These are phyloP conservation scores for Diaporthe sp. DNA, from an alignment of 2,329 filamentous ascomycete genomes.

Conservation along the genomic window DNA sequence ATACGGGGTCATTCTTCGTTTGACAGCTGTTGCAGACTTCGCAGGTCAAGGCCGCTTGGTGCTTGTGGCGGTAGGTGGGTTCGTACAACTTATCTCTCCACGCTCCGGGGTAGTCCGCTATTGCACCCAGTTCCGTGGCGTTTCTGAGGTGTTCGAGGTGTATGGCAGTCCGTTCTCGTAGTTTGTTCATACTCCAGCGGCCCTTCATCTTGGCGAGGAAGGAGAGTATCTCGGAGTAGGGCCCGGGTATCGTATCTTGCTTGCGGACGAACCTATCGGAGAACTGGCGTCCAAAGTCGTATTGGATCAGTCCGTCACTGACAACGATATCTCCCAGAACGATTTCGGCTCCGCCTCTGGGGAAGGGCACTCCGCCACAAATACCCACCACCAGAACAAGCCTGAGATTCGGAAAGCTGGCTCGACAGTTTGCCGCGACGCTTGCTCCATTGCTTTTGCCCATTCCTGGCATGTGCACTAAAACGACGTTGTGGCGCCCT, in stretches of 20 bases:
- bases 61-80: neutral
- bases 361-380: neutral
- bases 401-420: neutral
- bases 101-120: neutral
- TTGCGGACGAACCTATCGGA: neutral
- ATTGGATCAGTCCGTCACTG: neutral
- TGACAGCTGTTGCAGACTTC: neutral
- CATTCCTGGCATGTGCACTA: neutral
- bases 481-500: neutral
- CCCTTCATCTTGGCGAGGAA: neutral
- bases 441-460: neutral
- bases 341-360: neutral
- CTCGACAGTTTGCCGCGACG: neutral
- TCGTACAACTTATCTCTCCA: neutral
- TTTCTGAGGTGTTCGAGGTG: neutral
- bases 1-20: neutral
- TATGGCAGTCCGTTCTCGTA: neutral
- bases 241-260: neutral
- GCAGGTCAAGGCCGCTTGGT: neutral
- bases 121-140: neutral
- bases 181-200: neutral
- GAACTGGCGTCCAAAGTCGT: conserved; percentile 5
- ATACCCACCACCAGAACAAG: neutral
- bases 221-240: neutral
- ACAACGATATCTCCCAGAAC: neutral